Evolutionary conservation across 2,329 filamentous ascomycete genomes (phyloP), one percentile per base, ranked within the genome.

Genomic region (Alternaria atra): DNA sequence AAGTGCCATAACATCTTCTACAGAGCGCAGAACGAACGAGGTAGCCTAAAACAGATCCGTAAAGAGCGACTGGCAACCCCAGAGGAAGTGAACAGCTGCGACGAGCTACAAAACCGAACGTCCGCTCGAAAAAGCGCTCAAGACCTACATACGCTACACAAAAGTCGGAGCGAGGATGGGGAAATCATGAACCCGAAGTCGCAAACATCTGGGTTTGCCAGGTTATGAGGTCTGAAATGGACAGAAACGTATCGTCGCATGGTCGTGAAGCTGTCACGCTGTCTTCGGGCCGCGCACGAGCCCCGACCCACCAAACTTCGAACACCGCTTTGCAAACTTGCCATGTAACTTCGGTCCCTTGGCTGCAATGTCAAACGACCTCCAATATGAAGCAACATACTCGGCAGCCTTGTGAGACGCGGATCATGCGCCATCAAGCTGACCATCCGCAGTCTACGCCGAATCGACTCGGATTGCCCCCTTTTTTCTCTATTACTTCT

Each of bases 231-330:
- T 47, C 32, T 47, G 27, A 20, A 32, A 30, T 32, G 12, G 32
- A 15, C 8, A 37, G 35, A 37, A 37, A 3, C 4, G 2, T 20
- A 2, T 20, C 20, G 15, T 37, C 35, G 35, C 6, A 15, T 37
- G 13, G 6, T 17, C 35, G 35, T 15, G 35, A 37, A 37, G 35
- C 35, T 37, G 35, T 37, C 15, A 37, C 35, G 15, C 35, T 47
- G 44, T 47, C 44, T 32, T 47, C 44, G 44, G 27, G 27, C 44
- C 44, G 44, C 44, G 44, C 44, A 47, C 44, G 27, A 30, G 44
- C 44, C 27, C 12, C n/a, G 17, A 27, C 44, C 29, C 44, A 47
- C 5, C 44, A 47, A 30, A 47, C 15, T 47, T 47, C 15, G 27
- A 30, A 32, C 9, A 17, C n/a, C 25, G n/a, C 39, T 42, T 17